These are phyloP conservation scores for Apiotrichum mycotoxinovorans DNA, from an alignment of 1,284 basidiomycete genomes.

Conservation along the genomic window DNA sequence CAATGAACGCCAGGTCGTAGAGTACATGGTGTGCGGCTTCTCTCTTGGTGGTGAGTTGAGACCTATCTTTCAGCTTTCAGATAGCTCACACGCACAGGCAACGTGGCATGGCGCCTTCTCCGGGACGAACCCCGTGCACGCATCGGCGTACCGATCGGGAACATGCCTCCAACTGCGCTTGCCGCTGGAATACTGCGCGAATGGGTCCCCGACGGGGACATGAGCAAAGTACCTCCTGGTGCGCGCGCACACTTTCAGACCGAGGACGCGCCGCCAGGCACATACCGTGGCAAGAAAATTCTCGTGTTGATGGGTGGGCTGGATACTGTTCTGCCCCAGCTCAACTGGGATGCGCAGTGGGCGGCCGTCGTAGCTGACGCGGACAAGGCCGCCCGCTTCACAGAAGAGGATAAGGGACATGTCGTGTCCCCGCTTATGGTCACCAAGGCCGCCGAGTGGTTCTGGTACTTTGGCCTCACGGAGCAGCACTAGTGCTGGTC, in stretches of 20 bases:
- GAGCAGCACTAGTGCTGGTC: no score
- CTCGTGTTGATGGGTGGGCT: constrained; percentile 59
- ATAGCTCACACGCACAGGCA: background rate
- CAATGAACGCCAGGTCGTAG: constrained; percentile 58
- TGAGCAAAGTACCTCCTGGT: constrained; percentile 12
- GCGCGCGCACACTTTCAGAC: constrained; percentile 24
- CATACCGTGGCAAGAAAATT: constrained; percentile 67
- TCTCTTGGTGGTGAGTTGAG: constrained; percentile 47
- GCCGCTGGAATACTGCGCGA: background rate
- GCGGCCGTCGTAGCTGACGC: constrained; percentile 51
- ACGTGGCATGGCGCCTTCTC: constrained; percentile 13
- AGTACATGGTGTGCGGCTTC: constrained; percentile 58
- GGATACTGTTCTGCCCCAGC: constrained; percentile 42
- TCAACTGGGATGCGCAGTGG: constrained; percentile 18
- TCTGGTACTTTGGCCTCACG: constrained; percentile 36
- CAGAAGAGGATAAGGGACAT: constrained; percentile 5
- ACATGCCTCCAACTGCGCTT: constrained; percentile 58
- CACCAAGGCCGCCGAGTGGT: constrained; percentile 4
- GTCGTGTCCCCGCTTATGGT: constrained; percentile 6
- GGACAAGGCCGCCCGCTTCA: constrained; percentile 24
- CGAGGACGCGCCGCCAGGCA: constrained; percentile 46
- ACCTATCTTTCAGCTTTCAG: no score
- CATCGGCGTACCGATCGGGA: constrained; percentile 67
- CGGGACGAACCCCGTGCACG: constrained; percentile 60
- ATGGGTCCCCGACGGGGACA: background rate